A percentile compares a stretch with the other conserved stretches of the same genome.
phyloP scores from a whole-genome alignment of 768 basidiomycete species.

The Tylopilus vinaceipallidus region DNA sequence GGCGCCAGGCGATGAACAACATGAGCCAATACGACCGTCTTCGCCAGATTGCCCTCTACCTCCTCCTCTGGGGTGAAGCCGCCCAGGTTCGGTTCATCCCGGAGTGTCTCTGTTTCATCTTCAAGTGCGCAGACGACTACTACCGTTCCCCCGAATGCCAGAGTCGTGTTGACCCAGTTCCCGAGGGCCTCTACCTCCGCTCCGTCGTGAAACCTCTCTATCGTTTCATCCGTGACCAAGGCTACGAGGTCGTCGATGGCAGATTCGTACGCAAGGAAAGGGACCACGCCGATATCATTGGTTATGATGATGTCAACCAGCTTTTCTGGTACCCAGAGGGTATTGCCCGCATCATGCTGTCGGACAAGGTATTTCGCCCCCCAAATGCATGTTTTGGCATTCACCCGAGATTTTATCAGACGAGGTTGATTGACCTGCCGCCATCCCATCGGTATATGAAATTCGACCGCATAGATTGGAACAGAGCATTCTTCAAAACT shows the following conservation, averaged over 20 bases:
- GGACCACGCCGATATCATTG: constrained; percentile 93
- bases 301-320: constrained; percentile 99
- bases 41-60: constrained; percentile 91
- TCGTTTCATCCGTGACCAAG: constrained; percentile 95
- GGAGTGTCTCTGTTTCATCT: constrained; percentile 98
- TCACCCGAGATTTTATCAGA: constrained; percentile 42
- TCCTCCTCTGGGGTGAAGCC: constrained; percentile 97
- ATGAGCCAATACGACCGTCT: constrained; percentile 99
- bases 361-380: constrained; percentile 68
- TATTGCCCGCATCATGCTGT: constrained; percentile 85
- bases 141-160: constrained; percentile 99
- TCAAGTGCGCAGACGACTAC: constrained; percentile 99
- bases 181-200: constrained; percentile 92
- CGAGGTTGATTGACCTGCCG: constrained; percentile 86
- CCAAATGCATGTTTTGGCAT: not conserved
- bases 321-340: constrained; percentile 99
- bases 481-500: constrained; percentile 96
- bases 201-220: constrained; percentile 92
- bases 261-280: constrained; percentile 91
- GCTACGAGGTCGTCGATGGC: constrained; percentile 93
- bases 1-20: constrained; percentile 97
- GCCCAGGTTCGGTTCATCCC: constrained; percentile 96
- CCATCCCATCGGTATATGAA: constrained; percentile 94
- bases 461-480: constrained; percentile 97
- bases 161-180: constrained; percentile 84